phyloP scores from a whole-genome alignment of 805 yeast genomes.

The Yarrowia sp. region DNA sequence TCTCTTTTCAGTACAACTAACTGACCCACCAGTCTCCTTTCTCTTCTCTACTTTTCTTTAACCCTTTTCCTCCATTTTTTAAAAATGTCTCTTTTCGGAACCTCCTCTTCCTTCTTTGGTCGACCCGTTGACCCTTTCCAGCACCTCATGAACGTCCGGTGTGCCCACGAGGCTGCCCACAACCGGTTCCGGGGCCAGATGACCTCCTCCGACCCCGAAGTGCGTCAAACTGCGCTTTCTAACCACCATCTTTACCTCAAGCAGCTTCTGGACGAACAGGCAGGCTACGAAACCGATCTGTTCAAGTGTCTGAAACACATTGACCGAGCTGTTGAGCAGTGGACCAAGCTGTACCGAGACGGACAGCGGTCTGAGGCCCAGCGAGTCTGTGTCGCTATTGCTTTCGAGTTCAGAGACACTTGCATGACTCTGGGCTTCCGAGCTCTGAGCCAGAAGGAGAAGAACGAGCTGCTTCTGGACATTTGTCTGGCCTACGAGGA shows the following conservation, averaged over 20 bases:
- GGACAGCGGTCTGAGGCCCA: neutral
- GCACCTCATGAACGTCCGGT: conserved; percentile 5
- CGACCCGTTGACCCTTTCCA: conserved; percentile 6
- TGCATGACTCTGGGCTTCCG: neutral
- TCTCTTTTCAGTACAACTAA: neutral
- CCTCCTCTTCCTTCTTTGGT: neutral
- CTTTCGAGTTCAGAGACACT: neutral
- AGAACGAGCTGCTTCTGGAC: neutral
- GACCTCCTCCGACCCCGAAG: neutral
- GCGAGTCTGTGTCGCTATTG: neutral
- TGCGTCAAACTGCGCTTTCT: neutral
- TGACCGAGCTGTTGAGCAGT: neutral
- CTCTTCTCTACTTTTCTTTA: neutral
- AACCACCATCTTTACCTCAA: neutral
- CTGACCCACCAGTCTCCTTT: neutral
- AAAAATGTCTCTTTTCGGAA: neutral
- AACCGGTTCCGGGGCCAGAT: neutral
- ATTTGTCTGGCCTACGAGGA: neutral
- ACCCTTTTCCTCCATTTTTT: neutral
- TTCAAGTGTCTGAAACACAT: conserved; percentile 2
- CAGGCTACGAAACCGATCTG: neutral
- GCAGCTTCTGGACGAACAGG: neutral
- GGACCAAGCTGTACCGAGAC: neutral
- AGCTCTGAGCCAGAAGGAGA: neutral
- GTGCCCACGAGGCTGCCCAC: neutral